These are phyloP conservation scores for Kuraishia molischiana DNA, from an alignment of 805 yeast species.

Conservation along the genomic window DNA sequence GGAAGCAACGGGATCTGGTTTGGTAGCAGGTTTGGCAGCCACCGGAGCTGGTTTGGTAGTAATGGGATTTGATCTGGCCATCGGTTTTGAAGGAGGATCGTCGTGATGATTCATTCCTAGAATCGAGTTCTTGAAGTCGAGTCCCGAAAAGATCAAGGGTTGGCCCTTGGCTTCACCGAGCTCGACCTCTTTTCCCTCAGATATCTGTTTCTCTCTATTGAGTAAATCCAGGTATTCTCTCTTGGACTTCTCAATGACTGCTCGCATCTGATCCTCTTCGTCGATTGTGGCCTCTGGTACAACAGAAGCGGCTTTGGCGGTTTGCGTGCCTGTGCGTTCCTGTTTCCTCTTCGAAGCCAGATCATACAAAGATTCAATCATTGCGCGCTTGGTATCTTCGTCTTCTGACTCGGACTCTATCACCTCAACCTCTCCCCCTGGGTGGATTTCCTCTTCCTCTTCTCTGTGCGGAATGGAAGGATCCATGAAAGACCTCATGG, in stretches of 20 bases:
- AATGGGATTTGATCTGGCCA: no score
- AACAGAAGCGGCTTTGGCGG: not conserved
- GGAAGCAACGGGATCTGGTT: not conserved
- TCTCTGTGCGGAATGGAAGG: not conserved
- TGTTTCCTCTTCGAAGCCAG: conserved; percentile 12
- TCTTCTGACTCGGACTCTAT: conserved; percentile 5
- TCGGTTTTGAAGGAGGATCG: no score
- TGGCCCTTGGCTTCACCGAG: not conserved
- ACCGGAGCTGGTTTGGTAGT: not conserved
- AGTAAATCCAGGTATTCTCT: conserved; percentile 25
- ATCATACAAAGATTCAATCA: conserved; percentile 20
- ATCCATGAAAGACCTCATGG: conserved; percentile 3
- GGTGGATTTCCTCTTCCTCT: not conserved
- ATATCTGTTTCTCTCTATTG: conserved; percentile 15
- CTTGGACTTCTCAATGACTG: conserved; percentile 39
- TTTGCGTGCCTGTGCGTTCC: conserved; percentile 1
- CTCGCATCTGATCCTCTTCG: conserved; percentile 19
- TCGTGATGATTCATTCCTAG: not conserved
- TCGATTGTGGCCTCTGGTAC: no score
- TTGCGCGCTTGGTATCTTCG: conserved; percentile 13
- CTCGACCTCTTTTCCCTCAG: not conserved
- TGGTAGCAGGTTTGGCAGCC: not conserved
- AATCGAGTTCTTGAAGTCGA: not conserved
- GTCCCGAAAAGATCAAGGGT: not conserved
- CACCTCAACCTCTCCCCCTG: not conserved